Evolutionary conservation across 2,329 filamentous ascomycete species (phyloP).

Genomic region (Escovopsis sp.): DNA sequence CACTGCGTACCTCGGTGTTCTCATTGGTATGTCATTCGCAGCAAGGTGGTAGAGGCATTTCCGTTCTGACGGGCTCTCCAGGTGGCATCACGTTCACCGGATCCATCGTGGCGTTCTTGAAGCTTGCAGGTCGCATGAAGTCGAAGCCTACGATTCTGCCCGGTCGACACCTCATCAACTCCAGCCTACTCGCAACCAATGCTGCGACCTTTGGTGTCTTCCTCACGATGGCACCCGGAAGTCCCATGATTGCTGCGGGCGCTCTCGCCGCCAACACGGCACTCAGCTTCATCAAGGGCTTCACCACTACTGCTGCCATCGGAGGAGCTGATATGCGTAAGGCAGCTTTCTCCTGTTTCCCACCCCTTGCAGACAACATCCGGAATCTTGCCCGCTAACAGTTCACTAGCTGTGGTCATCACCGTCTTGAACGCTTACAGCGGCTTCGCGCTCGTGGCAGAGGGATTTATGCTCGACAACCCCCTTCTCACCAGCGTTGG

Average conservation of each 20-base stretch:
- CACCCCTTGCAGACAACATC: too few species aligned
- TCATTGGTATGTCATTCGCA: conserved; percentile 42
- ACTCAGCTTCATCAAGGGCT: conserved; percentile 73
- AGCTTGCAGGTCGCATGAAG: conserved; percentile 69
- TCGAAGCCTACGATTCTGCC: conserved; percentile 59
- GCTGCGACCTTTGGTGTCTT: conserved; percentile 74
- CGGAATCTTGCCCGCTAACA: too few species aligned
- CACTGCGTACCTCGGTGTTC: conserved; percentile 69
- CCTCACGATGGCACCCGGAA: conserved; percentile 64
- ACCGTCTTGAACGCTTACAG: conserved; percentile 85
- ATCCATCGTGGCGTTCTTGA: conserved; percentile 77
- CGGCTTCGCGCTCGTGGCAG: conserved; percentile 76
- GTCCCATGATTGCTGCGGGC: conserved; percentile 61
- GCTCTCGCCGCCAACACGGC: conserved; percentile 62
- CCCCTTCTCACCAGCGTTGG: conserved; percentile 72
- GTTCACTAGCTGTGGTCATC: conserved; percentile 71
- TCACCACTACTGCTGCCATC: conserved; percentile 74
- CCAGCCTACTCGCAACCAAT: conserved; percentile 58
- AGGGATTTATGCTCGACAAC: conserved; percentile 86
- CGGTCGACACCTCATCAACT: conserved; percentile 62
- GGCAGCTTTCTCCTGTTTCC: too few species aligned
- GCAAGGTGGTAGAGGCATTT: background rate
- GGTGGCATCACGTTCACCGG: conserved; percentile 80
- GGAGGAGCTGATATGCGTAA: conserved; percentile 86
- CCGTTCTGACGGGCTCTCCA: conserved; percentile 8